These are phyloP conservation scores for Suhomyces bokatorum DNA, from an alignment of 1,139 yeast genomes.

Conservation along the genomic window DNA sequence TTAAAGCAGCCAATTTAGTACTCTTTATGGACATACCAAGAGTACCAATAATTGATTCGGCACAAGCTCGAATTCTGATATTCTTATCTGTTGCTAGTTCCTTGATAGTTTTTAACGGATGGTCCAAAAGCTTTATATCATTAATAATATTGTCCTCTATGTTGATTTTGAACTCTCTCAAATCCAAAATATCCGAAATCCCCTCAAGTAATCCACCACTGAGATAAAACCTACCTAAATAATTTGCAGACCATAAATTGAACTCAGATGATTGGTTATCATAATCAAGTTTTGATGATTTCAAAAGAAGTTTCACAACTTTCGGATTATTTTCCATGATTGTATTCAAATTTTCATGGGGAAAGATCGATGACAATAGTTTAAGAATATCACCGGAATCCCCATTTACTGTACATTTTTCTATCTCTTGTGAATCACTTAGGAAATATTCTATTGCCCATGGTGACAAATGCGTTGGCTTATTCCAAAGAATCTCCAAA, in stretches of 20 bases:
- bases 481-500: constrained; percentile 13
- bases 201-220: constrained; percentile 17
- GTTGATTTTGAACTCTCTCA: constrained; percentile 14
- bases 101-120: constrained; percentile 15
- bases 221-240: constrained; percentile 43
- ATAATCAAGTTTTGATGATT: constrained; percentile 10
- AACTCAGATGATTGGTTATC: constrained; percentile 21
- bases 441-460: constrained; percentile 23
- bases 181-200: constrained; percentile 10
- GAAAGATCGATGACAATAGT: constrained; percentile 24
- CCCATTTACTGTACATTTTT: constrained; percentile 6
- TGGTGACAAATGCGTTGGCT: constrained; percentile 6
- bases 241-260: constrained; percentile 42
- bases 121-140: constrained; percentile 18
- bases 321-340: constrained; percentile 7
- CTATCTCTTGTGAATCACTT: constrained; percentile 14
- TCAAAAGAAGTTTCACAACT: constrained; percentile 26
- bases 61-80: constrained; percentile 28
- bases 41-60: constrained; percentile 43
- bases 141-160: constrained; percentile 11
- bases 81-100: constrained; percentile 10
- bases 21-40: constrained; percentile 22
- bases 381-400: constrained; percentile 12
- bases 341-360: constrained; percentile 6
- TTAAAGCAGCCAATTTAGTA: constrained; percentile 13